phyloP scores from a whole-genome alignment of 805 yeast genomes.

The Saitoella complicata region DNA sequence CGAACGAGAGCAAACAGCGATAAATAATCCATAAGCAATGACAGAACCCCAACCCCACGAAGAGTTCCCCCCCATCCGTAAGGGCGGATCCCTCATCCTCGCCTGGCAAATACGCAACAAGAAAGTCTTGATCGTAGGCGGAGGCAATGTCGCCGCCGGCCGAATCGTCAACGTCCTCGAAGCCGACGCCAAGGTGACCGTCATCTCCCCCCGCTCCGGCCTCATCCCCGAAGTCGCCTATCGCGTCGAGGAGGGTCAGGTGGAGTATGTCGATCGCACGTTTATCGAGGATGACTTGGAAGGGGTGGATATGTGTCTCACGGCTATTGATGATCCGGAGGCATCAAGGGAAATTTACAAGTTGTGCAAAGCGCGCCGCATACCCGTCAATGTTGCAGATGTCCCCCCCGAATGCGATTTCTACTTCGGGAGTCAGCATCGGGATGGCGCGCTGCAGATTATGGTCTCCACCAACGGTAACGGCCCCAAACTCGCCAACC shows the following conservation, averaged over 20 bases:
- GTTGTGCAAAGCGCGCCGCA: slow-evolving; percentile 27
- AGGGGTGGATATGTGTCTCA: slow-evolving; percentile 48
- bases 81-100: slow-evolving; percentile 36
- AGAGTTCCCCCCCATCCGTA: too few species aligned
- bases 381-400: slow-evolving; percentile 64
- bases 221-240: slow-evolving; percentile 22
- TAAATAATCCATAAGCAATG: too few species aligned
- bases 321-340: slow-evolving; percentile 58
- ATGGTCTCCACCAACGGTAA: slow-evolving; percentile 75
- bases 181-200: slow-evolving; percentile 57
- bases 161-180: slow-evolving; percentile 48
- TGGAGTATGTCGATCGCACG: slow-evolving; percentile 24
- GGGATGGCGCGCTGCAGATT: slow-evolving; percentile 56
- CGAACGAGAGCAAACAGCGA: too few species aligned
- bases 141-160: slow-evolving; percentile 60
- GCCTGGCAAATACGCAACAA: slow-evolving; percentile 42
- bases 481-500: slow-evolving; percentile 57
- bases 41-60: too few species aligned
- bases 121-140: slow-evolving; percentile 54
- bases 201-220: slow-evolving; percentile 31
- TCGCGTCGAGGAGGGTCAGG: slow-evolving; percentile 20
- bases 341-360: slow-evolving; percentile 42
- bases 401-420: slow-evolving; percentile 73
- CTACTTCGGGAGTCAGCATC: slow-evolving; percentile 65
- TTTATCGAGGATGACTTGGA: slow-evolving; percentile 22